These are phyloP conservation scores for Pyrenophora graminea DNA, from an alignment of 2,329 filamentous ascomycete species.

Conservation along the genomic window DNA sequence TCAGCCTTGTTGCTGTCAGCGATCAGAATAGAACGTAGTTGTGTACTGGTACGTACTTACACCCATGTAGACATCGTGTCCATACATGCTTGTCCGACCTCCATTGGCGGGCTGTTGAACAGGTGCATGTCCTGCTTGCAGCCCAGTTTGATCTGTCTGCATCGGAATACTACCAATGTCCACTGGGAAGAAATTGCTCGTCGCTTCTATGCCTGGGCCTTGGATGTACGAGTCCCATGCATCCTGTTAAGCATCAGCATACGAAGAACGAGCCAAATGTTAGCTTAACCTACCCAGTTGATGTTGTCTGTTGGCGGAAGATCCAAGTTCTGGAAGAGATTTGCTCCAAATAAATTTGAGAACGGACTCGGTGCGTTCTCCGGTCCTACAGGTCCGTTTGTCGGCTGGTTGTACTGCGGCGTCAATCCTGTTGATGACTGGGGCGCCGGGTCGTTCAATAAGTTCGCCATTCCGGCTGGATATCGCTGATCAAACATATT, in stretches of 20 bases:
- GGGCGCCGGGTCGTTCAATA: constrained; percentile 43
- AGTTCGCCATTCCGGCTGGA: constrained; percentile 45
- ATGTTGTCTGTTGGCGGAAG: constrained; percentile 57
- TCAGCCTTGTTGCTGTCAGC: constrained; percentile 31
- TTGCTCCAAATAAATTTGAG: constrained; percentile 57
- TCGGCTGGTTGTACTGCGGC: constrained; percentile 42
- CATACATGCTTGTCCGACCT: constrained; percentile 36
- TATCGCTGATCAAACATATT: constrained; percentile 49
- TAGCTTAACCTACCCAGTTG: constrained; percentile 61
- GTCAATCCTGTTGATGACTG: constrained; percentile 38
- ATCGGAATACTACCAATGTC: constrained; percentile 43
- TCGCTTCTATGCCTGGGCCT: constrained; percentile 54
- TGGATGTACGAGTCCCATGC: constrained; percentile 73
- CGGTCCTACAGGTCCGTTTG: constrained; percentile 33
- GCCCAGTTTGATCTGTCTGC: constrained; percentile 33
- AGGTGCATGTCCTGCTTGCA: constrained; percentile 20
- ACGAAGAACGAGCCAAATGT: not conserved
- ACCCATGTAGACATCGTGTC: constrained; percentile 47
- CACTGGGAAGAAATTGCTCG: constrained; percentile 52
- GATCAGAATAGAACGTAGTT: not conserved
- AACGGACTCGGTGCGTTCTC: constrained; percentile 58
- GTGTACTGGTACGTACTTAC: constrained; percentile 30
- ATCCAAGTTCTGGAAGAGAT: constrained; percentile 57
- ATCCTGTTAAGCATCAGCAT: constrained; percentile 45
- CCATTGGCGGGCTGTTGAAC: constrained; percentile 21